These are phyloP conservation scores for Aspergillus sparsus DNA, from an alignment of 495 filamentous ascomycete genomes.

Conservation along the genomic window DNA sequence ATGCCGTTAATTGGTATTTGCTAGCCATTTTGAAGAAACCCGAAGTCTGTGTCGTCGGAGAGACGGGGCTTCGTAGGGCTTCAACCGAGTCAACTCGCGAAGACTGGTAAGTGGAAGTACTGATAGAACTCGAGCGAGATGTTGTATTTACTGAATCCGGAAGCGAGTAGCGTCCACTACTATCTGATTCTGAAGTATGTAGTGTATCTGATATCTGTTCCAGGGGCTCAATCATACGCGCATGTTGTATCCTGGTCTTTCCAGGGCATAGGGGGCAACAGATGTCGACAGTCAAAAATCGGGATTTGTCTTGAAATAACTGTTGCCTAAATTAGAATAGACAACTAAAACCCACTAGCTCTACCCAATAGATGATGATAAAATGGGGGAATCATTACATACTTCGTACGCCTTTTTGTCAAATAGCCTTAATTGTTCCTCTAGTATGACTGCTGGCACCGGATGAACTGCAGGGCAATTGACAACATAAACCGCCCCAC, in stretches of 20 bases:
- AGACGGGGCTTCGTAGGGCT: conserved; percentile 20
- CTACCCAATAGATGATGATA: background rate
- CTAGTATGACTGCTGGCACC: conserved; percentile 25
- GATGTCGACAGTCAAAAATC: conserved; percentile 24
- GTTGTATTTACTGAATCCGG: conserved; percentile 23
- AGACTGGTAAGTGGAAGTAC: conserved; percentile 28
- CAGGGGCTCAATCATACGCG: conserved; percentile 29
- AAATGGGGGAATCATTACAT: conserved; percentile 1
- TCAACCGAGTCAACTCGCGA: conserved; percentile 24
- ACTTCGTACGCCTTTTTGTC: conserved; percentile 30
- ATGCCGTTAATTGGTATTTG: conserved; percentile 19
- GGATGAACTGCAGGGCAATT: conserved; percentile 31
- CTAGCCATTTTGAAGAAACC: conserved; percentile 19
- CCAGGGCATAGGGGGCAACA: conserved; percentile 29
- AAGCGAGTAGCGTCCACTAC: conserved; percentile 19
- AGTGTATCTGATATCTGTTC: conserved; percentile 24
- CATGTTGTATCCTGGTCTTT: conserved; percentile 25
- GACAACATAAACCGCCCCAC: conserved; percentile 26
- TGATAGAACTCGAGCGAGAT: conserved; percentile 29
- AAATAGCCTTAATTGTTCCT: conserved; percentile 24
- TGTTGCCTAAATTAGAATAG: conserved; percentile 11
- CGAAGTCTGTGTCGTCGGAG: conserved; percentile 11
- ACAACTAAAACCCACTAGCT: too few species aligned
- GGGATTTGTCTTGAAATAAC: conserved; percentile 25
- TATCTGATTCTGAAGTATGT: conserved; percentile 20